Base-by-base conservation (phyloP, 1,284 basidiomycete genomes). In the Cryptococcus jaspeensis region DNA sequence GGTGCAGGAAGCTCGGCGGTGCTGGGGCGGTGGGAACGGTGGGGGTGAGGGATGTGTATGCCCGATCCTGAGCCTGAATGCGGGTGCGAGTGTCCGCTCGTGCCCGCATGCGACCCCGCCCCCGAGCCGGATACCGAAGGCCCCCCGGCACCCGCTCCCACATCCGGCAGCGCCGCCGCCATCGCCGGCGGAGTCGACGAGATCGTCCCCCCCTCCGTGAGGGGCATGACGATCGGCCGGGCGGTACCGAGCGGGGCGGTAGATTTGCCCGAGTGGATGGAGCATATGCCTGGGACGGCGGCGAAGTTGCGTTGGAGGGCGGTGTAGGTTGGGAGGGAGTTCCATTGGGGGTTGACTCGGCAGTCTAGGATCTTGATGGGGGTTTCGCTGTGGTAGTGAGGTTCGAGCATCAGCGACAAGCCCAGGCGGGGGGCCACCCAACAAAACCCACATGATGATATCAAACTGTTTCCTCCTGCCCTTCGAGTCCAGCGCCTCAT, bases 381-480 rank as follows among this genome's bases (percentile, higher is more conserved):
- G 15, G 78, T 79, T 56, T 79, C 78, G 52, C 75, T 77, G 52
- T 2, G 0, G 42, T 22, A 18, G n/a, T n/a, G n/a, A n/a, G n/a
- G 36, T 20, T 12, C 40, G 46, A 43, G 47, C 28, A 52, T 47
- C 35, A 50, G 22, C 46, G 22, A n/a, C n/a, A n/a, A n/a, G n/a
- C n/a, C n/a, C n/a, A n/a, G n/a, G n/a, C n/a, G n/a, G n/a, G n/a
- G n/a, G n/a, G n/a, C n/a, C n/a, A n/a, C n/a, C n/a, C n/a, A n/a
- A n/a, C 15, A 23, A 2, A 8, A 59, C 72, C 61, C 51, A 76
- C 71, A 98, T 86, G 50, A 93, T 87, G 65, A 98, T 92, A 76
- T 97, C 94, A 76, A 89, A 93, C 58, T 78, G 76, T 75, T 91
- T 92, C 60, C 85, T 81, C 71, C 84, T 87, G 41, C 87, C 85